phyloP scores from a whole-genome alignment of 2,329 filamentous ascomycete species.

The Pseudopyrenochaeta lycopersici region DNA sequence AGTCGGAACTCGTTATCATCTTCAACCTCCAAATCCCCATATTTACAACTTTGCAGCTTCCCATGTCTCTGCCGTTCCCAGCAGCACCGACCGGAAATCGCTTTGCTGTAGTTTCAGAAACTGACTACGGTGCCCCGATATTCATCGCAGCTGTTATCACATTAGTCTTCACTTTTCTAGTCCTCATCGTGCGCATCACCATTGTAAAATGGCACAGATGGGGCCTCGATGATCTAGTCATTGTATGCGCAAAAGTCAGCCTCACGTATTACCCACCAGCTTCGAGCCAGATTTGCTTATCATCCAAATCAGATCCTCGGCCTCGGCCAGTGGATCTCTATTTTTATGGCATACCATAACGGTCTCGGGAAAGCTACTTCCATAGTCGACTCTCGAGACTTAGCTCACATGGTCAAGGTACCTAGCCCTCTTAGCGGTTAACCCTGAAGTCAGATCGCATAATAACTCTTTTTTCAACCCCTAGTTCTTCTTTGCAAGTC shows the following conservation, averaged over 20 bases:
- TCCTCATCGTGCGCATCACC: neutral
- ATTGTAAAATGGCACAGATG: slow-evolving; percentile 2
- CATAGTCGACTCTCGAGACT: neutral
- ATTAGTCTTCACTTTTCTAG: slow-evolving; percentile 1
- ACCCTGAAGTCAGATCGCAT: too few species aligned
- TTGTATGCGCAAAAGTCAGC: slow-evolving; percentile 1
- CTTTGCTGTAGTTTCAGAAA: slow-evolving; percentile 1
- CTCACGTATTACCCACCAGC: neutral
- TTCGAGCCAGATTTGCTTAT: neutral
- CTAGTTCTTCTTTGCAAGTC: slow-evolving; percentile 2
- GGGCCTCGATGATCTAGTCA: slow-evolving; percentile 1
- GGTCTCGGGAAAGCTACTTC: neutral
- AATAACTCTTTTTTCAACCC: too few species aligned
- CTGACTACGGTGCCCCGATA: neutral
- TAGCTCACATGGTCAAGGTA: too few species aligned
- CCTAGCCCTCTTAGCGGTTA: too few species aligned
- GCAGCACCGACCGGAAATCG: neutral
- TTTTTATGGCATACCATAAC: neutral
- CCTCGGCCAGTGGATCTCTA: neutral
- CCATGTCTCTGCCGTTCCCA: neutral
- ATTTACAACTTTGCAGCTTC: too few species aligned
- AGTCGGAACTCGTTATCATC: too few species aligned
- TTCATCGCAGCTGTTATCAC: slow-evolving; percentile 1
- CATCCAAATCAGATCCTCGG: neutral
- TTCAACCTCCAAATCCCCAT: too few species aligned